Percentiles rank a stretch among this genome's conserved stretches.
phyloP scores from a whole-genome alignment of 495 filamentous ascomycete genomes.

The Penicillium soppii region DNA sequence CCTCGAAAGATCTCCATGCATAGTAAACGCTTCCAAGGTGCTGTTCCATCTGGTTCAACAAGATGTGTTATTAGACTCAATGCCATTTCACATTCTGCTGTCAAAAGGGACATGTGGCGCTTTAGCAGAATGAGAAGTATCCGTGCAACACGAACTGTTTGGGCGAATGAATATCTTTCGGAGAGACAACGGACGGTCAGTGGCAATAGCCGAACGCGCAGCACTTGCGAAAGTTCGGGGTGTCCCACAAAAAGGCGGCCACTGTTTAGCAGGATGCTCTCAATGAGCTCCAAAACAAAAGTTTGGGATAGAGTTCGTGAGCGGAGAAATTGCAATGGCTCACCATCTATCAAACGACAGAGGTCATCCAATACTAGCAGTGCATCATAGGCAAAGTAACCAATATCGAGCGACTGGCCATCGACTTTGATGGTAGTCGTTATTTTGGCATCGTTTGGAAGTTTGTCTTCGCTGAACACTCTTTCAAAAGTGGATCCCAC shows the following conservation, averaged over 20 bases:
- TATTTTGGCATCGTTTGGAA: constrained; percentile 42
- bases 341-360: constrained; percentile 81
- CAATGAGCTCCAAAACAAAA: constrained; percentile 87
- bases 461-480: constrained; percentile 77
- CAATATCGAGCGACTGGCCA: constrained; percentile 62
- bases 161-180: constrained; percentile 75
- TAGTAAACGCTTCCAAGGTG: constrained; percentile 79
- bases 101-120: constrained; percentile 70
- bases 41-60: constrained; percentile 76
- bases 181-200: constrained; percentile 75
- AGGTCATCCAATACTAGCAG: constrained; percentile 85
- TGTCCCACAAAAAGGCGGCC: constrained; percentile 74
- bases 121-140: constrained; percentile 78
- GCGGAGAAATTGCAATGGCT: constrained; percentile 74
- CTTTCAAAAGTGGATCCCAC: constrained; percentile 92
- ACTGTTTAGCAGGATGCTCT: constrained; percentile 84
- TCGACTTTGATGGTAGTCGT: constrained; percentile 44
- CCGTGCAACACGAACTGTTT: constrained; percentile 76
- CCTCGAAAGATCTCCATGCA: constrained; percentile 90
- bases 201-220: constrained; percentile 80
- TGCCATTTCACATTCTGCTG: constrained; percentile 80
- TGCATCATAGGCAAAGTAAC: constrained; percentile 80
- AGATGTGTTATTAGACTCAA: constrained; percentile 82
- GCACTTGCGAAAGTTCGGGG: constrained; percentile 74
- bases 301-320: constrained; percentile 73